These are phyloP conservation scores for Arachis monticola DNA, from an alignment of 331 rosid genomes.

Conservation along the genomic window DNA sequence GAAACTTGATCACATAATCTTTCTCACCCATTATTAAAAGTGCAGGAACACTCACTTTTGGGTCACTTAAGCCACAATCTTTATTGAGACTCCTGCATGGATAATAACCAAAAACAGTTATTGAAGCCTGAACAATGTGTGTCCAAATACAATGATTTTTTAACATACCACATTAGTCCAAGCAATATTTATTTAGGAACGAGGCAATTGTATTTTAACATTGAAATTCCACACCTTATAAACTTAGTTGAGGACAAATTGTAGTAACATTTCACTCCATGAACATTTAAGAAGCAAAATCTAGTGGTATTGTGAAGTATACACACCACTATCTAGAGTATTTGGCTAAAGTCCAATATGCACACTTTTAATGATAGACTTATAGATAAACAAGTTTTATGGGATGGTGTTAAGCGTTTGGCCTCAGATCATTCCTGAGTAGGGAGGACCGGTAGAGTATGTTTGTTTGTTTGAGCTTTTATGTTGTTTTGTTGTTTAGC, in stretches of 20 bases:
- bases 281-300: no score
- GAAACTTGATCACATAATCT: constrained; percentile 45
- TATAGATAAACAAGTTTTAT: background rate
- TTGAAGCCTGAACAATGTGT: background rate
- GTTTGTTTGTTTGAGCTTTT: no score
- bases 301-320: no score
- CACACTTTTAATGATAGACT: background rate
- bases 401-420: constrained; percentile 59
- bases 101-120: constrained; percentile 5
- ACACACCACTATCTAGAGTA: no score
- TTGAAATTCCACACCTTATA: background rate
- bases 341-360: background rate
- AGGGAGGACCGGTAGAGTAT: constrained; percentile 50
- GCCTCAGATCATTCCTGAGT: constrained; percentile 54
- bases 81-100: constrained; percentile 34
- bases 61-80: constrained; percentile 45
- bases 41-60: constrained; percentile 46
- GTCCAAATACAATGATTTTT: no score
- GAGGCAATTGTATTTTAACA: no score
- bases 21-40: constrained; percentile 53
- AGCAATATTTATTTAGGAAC: background rate
- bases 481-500: no score
- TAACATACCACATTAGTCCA: background rate
- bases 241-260: background rate
- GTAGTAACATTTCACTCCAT: background rate